These are phyloP conservation scores for Pinus taeda DNA, from an alignment of 75 land plant species.

Conservation along the genomic window DNA sequence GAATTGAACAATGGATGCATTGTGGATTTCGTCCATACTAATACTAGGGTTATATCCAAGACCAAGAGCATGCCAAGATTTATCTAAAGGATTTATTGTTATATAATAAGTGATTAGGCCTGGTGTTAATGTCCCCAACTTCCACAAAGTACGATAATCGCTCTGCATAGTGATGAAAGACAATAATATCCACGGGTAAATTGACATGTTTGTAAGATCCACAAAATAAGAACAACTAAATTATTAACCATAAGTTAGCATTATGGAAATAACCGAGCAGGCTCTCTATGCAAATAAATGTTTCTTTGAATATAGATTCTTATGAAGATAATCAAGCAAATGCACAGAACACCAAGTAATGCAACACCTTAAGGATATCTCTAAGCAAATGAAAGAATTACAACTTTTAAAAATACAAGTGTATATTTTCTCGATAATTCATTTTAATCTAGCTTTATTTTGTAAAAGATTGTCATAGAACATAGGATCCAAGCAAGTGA, in stretches of 20 bases:
- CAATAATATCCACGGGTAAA: background rate
- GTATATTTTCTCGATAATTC: background rate
- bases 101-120: slow-evolving; percentile 75
- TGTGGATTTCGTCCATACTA: slow-evolving; percentile 57
- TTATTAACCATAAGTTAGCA: background rate
- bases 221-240: background rate
- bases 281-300: background rate
- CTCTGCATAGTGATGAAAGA: slow-evolving; percentile 42
- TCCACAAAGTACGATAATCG: slow-evolving; percentile 74
- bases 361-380: too few species aligned
- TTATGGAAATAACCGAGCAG: background rate
- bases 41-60: slow-evolving; percentile 85
- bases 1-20: slow-evolving; percentile 81
- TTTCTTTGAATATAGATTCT: too few species aligned
- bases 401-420: background rate
- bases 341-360: too few species aligned
- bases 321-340: too few species aligned
- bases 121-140: slow-evolving; percentile 71
- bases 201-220: background rate
- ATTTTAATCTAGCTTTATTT: background rate
- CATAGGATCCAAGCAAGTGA: background rate
- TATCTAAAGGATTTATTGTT: slow-evolving; percentile 71
- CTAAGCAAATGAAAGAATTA: background rate
- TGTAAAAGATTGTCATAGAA: background rate
- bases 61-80: slow-evolving; percentile 85